Evolutionary conservation across 2,329 filamentous ascomycete species (phyloP), one percentile per base, ranked within the genome.

Genomic region (Lomentospora prolificans): DNA sequence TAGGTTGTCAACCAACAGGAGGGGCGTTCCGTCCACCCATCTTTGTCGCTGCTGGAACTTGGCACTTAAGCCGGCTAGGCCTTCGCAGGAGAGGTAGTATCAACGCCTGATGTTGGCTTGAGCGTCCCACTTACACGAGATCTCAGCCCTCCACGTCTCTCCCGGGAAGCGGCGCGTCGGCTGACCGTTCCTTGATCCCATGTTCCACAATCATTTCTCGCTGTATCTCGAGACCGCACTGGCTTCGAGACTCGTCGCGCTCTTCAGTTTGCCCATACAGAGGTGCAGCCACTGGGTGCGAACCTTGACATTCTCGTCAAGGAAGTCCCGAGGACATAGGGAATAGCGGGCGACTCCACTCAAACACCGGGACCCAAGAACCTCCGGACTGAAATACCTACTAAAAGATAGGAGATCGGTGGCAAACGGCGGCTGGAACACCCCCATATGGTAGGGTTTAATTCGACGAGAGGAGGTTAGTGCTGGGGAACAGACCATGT

Each of bases 161-260:
- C 44, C 4, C 48, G 48, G 48, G 48, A 51, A 14, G 48, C 48
- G 48, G 48, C 22, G 48, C 48, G 48, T 28, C 48, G 48, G 48
- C 14, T 14, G 28, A 30, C 4, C 25, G 25, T 30, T 51, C 48
- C 48, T 22, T 25, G 30, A 51, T 51, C 25, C 48, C 48, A 51
- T 51, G 12, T 25, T 31, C 48, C 48, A 31, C 24, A 6, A n/a
- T 19, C 14, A 19, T 25, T 14, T 51, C 25, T 51, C 7, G 6
- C 10, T 6, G 7, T 19, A 22, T 48, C 44, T 5, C 44, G 12
- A 48, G 22, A 10, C 22, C 6, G 3, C 17, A 48, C 22, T 27
- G 44, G 22, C 22, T 19, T 10, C 19, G 12, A 12, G 12, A 19
- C 8, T 22, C 22, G 22, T 22, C 24, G 6, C 12, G 7, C 12